Evolutionary conservation across 2,329 filamentous ascomycete genomes (phyloP).

Genomic region (Westerdykella aurantiaca): DNA sequence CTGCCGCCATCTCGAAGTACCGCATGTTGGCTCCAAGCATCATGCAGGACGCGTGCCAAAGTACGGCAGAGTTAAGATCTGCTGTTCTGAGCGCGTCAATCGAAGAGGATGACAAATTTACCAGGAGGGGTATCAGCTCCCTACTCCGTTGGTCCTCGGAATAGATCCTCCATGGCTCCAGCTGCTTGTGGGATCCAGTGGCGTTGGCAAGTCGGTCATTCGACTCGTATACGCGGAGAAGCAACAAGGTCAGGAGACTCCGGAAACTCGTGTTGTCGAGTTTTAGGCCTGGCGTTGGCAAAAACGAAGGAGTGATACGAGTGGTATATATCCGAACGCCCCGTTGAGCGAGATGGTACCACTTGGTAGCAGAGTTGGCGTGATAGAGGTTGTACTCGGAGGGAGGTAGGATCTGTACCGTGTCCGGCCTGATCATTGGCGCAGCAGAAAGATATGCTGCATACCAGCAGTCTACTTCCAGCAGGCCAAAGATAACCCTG

Average conservation of each 20-base stretch:
- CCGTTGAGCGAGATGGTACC: conserved; percentile 27
- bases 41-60: conserved; percentile 52
- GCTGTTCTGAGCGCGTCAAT: conserved; percentile 40
- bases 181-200: conserved; percentile 21
- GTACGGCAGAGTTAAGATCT: conserved; percentile 46
- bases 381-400: conserved; percentile 44
- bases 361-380: conserved; percentile 34
- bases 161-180: conserved; percentile 40
- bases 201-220: conserved; percentile 29
- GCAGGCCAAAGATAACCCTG: conserved; percentile 42
- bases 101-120: conserved; percentile 37
- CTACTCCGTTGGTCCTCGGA: conserved; percentile 45
- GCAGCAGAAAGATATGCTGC: conserved; percentile 45
- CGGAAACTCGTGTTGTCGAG: conserved; percentile 27
- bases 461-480: conserved; percentile 46
- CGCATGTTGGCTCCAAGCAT: conserved; percentile 48
- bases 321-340: conserved; percentile 26
- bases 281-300: conserved; percentile 29
- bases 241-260: conserved; percentile 27
- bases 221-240: conserved; percentile 30
- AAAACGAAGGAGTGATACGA: conserved; percentile 30
- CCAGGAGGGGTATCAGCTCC: conserved; percentile 32
- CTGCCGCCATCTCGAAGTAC: conserved; percentile 50
- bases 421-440: conserved; percentile 43
- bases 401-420: conserved; percentile 43